Percentiles rank a stretch among this genome's conserved stretches.
Conservation (phyloP, 2,329 filamentous ascomycete genomes). For the Lachnellula occidentalis region DNA sequence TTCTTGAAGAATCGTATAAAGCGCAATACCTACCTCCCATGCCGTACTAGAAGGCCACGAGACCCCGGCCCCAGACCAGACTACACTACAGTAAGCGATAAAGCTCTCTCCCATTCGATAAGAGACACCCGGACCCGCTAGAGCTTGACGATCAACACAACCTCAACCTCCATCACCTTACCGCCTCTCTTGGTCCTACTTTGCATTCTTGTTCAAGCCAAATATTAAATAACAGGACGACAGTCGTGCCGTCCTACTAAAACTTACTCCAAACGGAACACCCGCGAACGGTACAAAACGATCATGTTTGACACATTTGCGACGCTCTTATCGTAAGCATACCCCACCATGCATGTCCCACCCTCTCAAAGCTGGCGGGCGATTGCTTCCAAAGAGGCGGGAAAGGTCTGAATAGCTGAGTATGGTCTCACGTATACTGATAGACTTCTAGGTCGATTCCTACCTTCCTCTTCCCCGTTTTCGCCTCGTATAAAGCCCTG, state of each 20-base stretch:
- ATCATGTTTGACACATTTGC: slow-evolving; percentile 73
- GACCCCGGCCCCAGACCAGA: too few relatives aligned
- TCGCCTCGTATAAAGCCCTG: slow-evolving; percentile 96
- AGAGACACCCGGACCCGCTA: slow-evolving; percentile 10
- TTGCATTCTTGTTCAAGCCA: neutral
- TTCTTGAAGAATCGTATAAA: neutral
- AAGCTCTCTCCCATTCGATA: slow-evolving; percentile 6
- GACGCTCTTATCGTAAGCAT: slow-evolving; percentile 69
- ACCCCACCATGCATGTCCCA: slow-evolving; percentile 21
- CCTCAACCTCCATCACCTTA: neutral
- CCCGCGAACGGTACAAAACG: neutral
- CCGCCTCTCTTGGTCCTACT: slow-evolving; percentile 5
- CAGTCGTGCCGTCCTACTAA: slow-evolving; percentile 3
- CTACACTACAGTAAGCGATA: neutral
- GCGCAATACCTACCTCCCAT: neutral
- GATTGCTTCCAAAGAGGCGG: slow-evolving; percentile 3
- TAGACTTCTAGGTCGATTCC: slow-evolving; percentile 61
- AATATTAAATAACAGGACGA: neutral
- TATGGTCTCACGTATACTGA: slow-evolving; percentile 15
- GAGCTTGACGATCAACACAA: neutral
- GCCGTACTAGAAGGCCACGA: neutral
- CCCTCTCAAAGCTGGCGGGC: slow-evolving; percentile 1
- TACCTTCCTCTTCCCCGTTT: slow-evolving; percentile 90
- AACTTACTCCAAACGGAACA: neutral
- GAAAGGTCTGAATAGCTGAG: neutral